phyloP scores from a whole-genome alignment of 1,284 basidiomycete genomes.

The Volvariella surrecta region DNA sequence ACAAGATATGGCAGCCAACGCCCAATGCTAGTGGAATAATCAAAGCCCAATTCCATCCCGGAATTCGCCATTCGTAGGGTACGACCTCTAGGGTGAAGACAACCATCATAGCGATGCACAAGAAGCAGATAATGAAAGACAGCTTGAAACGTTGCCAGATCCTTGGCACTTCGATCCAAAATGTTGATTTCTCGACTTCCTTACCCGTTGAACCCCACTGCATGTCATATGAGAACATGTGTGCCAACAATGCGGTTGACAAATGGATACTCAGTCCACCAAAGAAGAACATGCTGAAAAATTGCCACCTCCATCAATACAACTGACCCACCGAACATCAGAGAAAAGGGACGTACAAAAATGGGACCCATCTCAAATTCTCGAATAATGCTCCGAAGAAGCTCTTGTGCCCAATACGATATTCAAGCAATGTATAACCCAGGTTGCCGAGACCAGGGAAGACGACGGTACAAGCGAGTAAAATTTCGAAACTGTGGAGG shows the following conservation, averaged over 20 bases:
- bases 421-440: constrained; percentile 67
- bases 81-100: constrained; percentile 44
- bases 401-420: constrained; percentile 60
- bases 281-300: constrained; percentile 73
- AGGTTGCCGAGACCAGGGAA: constrained; percentile 74
- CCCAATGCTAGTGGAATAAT: constrained; percentile 59
- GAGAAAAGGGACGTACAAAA: constrained; percentile 48
- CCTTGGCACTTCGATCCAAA: constrained; percentile 79
- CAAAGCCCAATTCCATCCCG: constrained; percentile 53
- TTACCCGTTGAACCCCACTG: constrained; percentile 75
- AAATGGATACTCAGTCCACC: constrained; percentile 73
- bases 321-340: constrained; percentile 5
- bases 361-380: constrained; percentile 72
- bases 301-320: constrained; percentile 6
- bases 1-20: constrained; percentile 55
- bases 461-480: constrained; percentile 68
- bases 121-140: constrained; percentile 49
- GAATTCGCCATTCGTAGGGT: constrained; percentile 58
- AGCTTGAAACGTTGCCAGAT: constrained; percentile 72
- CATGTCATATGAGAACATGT: constrained; percentile 60
- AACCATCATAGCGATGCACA: constrained; percentile 45
- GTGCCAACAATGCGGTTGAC: constrained; percentile 66
- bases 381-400: constrained; percentile 48
- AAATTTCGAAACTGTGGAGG: constrained; percentile 66
- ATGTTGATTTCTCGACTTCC: constrained; percentile 78